These are phyloP conservation scores for Rachicladosporium sp. DNA, from an alignment of 2,329 filamentous ascomycete genomes.

Conservation along the genomic window DNA sequence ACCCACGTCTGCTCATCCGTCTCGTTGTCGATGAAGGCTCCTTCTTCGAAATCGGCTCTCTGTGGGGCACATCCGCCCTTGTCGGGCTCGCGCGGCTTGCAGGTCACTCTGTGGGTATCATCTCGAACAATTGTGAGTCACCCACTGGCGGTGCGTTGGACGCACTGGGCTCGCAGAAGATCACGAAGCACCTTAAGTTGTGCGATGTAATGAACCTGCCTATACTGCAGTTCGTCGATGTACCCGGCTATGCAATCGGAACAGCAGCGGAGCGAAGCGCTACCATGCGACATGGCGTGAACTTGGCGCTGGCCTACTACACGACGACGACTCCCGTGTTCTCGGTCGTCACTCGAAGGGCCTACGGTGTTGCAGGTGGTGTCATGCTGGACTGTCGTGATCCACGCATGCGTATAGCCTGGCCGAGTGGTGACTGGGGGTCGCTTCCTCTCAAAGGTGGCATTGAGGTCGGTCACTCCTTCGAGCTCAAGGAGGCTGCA, in stretches of 20 bases:
- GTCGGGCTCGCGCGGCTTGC: slow-evolving; percentile 47
- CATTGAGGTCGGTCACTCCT: slow-evolving; percentile 51
- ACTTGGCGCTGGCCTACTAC: slow-evolving; percentile 49
- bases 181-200: slow-evolving; percentile 48
- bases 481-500: slow-evolving; percentile 44
- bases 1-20: slow-evolving; percentile 44
- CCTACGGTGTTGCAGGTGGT: slow-evolving; percentile 52
- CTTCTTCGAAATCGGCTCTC: slow-evolving; percentile 52
- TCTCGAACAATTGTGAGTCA: slow-evolving; percentile 49
- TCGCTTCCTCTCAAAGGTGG: slow-evolving; percentile 51
- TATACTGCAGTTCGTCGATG: slow-evolving; percentile 50
- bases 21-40: slow-evolving; percentile 43
- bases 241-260: slow-evolving; percentile 52
- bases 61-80: slow-evolving; percentile 52
- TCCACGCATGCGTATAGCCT: slow-evolving; percentile 48
- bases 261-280: slow-evolving; percentile 50
- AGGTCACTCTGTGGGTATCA: slow-evolving; percentile 46
- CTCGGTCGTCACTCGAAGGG: slow-evolving; percentile 48
- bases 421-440: slow-evolving; percentile 53
- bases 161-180: slow-evolving; percentile 48
- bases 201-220: slow-evolving; percentile 55
- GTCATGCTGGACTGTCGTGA: slow-evolving; percentile 53
- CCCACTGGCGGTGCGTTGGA: slow-evolving; percentile 44
- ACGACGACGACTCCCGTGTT: slow-evolving; percentile 52
- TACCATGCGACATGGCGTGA: slow-evolving; percentile 53